These are phyloP conservation scores for Schizochytrium sp. DNA, from an alignment of 108 stramenopile genomes.

Conservation along the genomic window DNA sequence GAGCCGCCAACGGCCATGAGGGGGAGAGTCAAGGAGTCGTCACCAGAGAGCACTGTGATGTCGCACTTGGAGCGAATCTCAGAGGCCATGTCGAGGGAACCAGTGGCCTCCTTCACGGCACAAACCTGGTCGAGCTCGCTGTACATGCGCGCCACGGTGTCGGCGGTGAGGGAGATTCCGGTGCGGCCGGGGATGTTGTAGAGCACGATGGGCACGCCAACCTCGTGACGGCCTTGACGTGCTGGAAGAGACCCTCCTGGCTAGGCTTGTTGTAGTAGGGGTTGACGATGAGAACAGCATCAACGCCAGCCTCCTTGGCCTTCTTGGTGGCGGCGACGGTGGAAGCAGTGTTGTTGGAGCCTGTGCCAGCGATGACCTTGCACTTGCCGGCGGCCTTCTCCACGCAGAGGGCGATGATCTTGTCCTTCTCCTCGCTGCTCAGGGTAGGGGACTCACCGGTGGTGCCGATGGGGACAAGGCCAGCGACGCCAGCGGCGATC, in stretches of 20 bases:
- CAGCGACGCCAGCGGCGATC: conserved; percentile 49
- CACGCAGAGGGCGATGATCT: conserved; percentile 16
- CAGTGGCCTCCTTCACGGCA: conserved; percentile 90
- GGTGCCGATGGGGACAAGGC: conserved; percentile 58
- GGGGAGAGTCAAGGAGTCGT: conserved; percentile 58
- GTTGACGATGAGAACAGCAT: conserved; percentile 89
- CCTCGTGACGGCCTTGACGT: conserved; percentile 82
- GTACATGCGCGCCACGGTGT: conserved; percentile 70
- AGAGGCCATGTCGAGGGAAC: conserved; percentile 61
- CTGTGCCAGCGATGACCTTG: conserved; percentile 61
- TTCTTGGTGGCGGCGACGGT: conserved; percentile 83
- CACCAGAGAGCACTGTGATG: conserved; percentile 40
- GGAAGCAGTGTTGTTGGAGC: conserved; percentile 78
- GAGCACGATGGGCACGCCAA: conserved; percentile 82
- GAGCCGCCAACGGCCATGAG: conserved; percentile 57
- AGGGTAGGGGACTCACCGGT: conserved; percentile 63
- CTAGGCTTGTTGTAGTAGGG: conserved; percentile 95
- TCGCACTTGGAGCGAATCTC: conserved; percentile 26
- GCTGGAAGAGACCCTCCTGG: conserved; percentile 84
- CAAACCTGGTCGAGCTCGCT: conserved; percentile 80
- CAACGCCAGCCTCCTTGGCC: conserved; percentile 87
- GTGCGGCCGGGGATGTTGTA: conserved; percentile 92
- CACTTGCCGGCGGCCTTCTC: conserved; percentile 34
- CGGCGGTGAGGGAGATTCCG: conserved; percentile 72
- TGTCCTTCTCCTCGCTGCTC: conserved; percentile 50